Percentiles rank a stretch among this genome's conserved stretches.
Evolutionary conservation across 75 land plant species (phyloP).

Genomic region (Adiantum capillusveneris): DNA sequence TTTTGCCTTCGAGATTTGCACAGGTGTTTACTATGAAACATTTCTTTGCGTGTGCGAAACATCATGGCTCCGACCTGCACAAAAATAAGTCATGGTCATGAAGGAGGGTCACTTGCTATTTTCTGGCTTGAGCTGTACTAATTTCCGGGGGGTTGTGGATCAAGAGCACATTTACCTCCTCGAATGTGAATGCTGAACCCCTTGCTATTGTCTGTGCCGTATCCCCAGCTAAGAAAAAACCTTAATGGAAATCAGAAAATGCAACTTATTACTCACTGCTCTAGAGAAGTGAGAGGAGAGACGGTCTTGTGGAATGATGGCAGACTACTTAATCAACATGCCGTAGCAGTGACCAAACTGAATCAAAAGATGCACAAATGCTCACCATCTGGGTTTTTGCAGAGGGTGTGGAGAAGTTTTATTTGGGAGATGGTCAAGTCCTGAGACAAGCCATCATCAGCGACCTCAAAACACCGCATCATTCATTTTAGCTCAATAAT

Average conservation of each 20-base stretch:
- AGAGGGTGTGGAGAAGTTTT: neutral
- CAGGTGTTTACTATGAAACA: neutral
- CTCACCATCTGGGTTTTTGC: neutral
- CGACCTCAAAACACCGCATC: no score
- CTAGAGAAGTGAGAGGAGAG: no score
- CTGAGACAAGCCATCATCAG: no score
- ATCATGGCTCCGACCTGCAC: neutral
- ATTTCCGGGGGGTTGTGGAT: neutral
- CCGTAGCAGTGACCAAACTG: no score
- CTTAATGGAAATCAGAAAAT: neutral
- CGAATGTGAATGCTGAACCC: neutral
- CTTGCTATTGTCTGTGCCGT: constrained; percentile 1
- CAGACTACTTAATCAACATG: no score
- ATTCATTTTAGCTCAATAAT: no score
- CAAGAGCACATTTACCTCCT: neutral
- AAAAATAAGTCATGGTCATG: no score
- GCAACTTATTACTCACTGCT: no score
- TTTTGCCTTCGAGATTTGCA: neutral
- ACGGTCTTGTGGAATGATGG: no score
- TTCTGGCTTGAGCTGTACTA: no score
- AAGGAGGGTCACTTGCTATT: no score
- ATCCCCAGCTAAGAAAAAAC: constrained; percentile 2
- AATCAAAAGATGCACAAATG: no score
- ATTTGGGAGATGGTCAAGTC: neutral
- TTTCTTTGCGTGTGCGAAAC: neutral